Conservation (phyloP, 2,329 filamentous ascomycete genomes). For the Microdochium paspali region DNA sequence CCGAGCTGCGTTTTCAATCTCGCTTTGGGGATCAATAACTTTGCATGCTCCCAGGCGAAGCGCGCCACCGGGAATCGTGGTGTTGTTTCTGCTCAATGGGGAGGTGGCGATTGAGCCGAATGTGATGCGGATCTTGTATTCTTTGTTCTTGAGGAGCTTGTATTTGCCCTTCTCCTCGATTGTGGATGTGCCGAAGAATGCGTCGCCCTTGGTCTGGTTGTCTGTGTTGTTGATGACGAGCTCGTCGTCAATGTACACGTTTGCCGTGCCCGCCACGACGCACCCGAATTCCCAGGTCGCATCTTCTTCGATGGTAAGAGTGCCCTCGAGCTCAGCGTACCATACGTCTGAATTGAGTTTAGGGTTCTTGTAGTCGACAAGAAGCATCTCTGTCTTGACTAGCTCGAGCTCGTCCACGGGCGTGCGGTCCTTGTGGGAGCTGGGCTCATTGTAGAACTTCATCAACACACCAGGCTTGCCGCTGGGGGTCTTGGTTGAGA, state of each 20-base stretch:
- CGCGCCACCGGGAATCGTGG: slow-evolving; percentile 47
- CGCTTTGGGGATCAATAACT: slow-evolving; percentile 44
- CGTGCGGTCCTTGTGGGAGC: slow-evolving; percentile 33
- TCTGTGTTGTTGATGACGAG: slow-evolving; percentile 58
- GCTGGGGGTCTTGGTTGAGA: slow-evolving; percentile 36
- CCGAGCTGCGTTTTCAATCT: slow-evolving; percentile 57
- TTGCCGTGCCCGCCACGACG: slow-evolving; percentile 56
- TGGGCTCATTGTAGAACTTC: slow-evolving; percentile 52
- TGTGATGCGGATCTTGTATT: slow-evolving; percentile 49
- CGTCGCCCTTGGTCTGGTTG: slow-evolving; percentile 50
- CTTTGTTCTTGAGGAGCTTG: slow-evolving; percentile 46
- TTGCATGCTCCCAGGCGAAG: slow-evolving; percentile 53
- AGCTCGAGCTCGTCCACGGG: slow-evolving; percentile 40
- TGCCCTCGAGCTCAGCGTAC: slow-evolving; percentile 54
- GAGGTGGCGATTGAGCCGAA: slow-evolving; percentile 51
- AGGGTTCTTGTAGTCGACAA: slow-evolving; percentile 42
- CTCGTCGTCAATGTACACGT: slow-evolving; percentile 52
- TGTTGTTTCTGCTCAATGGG: slow-evolving; percentile 38
- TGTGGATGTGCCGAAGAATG: slow-evolving; percentile 57
- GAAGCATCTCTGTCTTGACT: slow-evolving; percentile 36
- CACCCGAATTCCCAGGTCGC: slow-evolving; percentile 56
- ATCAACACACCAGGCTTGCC: slow-evolving; percentile 51
- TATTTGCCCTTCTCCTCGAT: slow-evolving; percentile 52
- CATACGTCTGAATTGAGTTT: slow-evolving; percentile 41
- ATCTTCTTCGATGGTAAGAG: slow-evolving; percentile 49